phyloP scores from a whole-genome alignment of 2,329 filamentous ascomycete species.

The Botryotinia narcissicola region DNA sequence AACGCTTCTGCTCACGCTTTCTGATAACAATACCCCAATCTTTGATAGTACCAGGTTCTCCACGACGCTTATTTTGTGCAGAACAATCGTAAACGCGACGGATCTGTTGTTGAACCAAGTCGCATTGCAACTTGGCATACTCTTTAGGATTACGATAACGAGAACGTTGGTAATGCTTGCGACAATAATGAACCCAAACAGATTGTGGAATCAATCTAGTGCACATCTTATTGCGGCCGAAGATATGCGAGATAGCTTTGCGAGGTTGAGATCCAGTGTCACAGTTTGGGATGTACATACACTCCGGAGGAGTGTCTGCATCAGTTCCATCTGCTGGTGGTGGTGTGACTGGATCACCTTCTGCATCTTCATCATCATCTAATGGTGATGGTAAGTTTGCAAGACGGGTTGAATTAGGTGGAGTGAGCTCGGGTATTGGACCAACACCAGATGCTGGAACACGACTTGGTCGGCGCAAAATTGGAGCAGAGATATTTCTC shows the following conservation, averaged over 20 bases:
- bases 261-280: conserved; percentile 60
- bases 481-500: conserved; percentile 15
- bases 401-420: conserved; percentile 35
- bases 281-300: conserved; percentile 57
- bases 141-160: conserved; percentile 65
- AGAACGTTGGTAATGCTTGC: conserved; percentile 78
- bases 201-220: conserved; percentile 67
- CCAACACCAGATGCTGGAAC: conserved; percentile 11
- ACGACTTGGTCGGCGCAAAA: conserved; percentile 13
- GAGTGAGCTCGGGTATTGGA: conserved; percentile 29
- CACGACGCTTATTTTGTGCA: conserved; percentile 45
- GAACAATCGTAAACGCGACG: conserved; percentile 63
- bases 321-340: conserved; percentile 25
- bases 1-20: conserved; percentile 61
- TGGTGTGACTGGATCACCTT: conserved; percentile 29
- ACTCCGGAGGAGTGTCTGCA: conserved; percentile 35
- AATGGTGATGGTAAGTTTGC: conserved; percentile 28
- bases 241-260: conserved; percentile 78
- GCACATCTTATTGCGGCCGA: conserved; percentile 77
- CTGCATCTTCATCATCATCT: conserved; percentile 13
- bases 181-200: conserved; percentile 74
- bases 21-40: conserved; percentile 62
- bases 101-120: conserved; percentile 62
- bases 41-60: conserved; percentile 47
- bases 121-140: conserved; percentile 61